Percentiles rank a stretch among this genome's conserved stretches.
These are phyloP conservation scores for Drechslera avenae DNA, from an alignment of 2,329 filamentous ascomycete species.

Conservation along the genomic window DNA sequence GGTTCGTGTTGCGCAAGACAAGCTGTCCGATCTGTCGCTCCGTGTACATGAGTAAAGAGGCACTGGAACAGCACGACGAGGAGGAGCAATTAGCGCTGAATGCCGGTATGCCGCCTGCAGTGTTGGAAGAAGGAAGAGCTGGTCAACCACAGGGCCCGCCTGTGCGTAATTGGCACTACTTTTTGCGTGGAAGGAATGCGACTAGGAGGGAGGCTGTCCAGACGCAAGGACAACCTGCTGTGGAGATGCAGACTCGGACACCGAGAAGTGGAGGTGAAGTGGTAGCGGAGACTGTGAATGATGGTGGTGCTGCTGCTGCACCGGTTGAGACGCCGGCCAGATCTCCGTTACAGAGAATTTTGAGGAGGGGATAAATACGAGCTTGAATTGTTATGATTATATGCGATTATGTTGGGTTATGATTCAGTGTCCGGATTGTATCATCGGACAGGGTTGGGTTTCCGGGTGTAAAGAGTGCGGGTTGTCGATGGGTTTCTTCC, in stretches of 20 bases:
- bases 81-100: conserved; percentile 13
- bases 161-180: conserved; percentile 21
- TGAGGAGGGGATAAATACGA: too few species aligned
- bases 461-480: too few species aligned
- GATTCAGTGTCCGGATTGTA: too few species aligned
- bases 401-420: too few species aligned
- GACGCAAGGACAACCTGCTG: neutral
- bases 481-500: too few species aligned
- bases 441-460: too few species aligned
- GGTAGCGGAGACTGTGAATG: neutral
- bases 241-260: conserved; percentile 4
- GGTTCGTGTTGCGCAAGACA: conserved; percentile 37
- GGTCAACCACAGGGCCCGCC: neutral
- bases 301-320: neutral
- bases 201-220: neutral
- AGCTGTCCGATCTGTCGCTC: conserved; percentile 42
- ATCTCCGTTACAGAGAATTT: too few species aligned
- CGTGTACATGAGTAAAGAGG: conserved; percentile 31
- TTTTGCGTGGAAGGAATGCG: conserved; percentile 12
- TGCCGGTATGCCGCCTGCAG: neutral
- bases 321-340: neutral
- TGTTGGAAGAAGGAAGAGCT: conserved; percentile 1
- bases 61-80: conserved; percentile 20
- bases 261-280: neutral
- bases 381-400: too few species aligned